Evolutionary conservation across 2,329 filamentous ascomycete species (phyloP).

Genomic region (Penicillium sp.): DNA sequence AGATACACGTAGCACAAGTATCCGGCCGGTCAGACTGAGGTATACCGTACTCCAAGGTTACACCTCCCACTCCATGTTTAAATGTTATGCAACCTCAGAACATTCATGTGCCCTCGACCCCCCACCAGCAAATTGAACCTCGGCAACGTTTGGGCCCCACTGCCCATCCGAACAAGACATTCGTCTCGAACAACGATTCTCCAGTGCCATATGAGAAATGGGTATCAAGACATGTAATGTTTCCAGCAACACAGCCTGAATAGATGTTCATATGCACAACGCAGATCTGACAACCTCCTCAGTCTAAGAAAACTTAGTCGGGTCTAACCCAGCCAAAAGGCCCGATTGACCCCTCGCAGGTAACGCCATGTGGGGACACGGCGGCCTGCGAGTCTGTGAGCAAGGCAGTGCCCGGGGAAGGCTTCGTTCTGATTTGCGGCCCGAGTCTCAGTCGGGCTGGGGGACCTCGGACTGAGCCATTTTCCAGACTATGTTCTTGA

Average conservation of each 20-base stretch:
- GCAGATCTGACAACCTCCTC: neutral
- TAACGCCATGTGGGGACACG: neutral
- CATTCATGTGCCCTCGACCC: neutral
- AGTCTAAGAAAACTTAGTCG: neutral
- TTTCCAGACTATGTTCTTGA: neutral
- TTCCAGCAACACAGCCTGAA: neutral
- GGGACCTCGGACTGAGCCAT: conserved; percentile 6
- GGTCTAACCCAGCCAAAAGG: neutral
- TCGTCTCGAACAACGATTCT: neutral
- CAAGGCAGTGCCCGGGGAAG: neutral
- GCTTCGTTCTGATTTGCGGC: conserved; percentile 4
- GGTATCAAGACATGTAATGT: neutral
- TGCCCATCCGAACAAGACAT: neutral
- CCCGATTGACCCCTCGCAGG: neutral
- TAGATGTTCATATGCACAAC: neutral
- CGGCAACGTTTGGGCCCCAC: conserved; percentile 1
- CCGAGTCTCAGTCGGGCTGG: neutral
- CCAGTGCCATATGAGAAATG: too few species aligned
- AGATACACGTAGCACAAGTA: too few species aligned
- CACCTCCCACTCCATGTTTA: neutral
- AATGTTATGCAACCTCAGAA: neutral
- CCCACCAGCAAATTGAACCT: conserved; percentile 1
- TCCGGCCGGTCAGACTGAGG: too few species aligned
- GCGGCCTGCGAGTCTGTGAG: neutral
- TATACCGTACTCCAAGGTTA: too few species aligned